Percentiles rank a stretch among this genome's conserved stretches.
phyloP scores from a whole-genome alignment of 73 alveolate genomes.

The Paramecium sonneborni region DNA sequence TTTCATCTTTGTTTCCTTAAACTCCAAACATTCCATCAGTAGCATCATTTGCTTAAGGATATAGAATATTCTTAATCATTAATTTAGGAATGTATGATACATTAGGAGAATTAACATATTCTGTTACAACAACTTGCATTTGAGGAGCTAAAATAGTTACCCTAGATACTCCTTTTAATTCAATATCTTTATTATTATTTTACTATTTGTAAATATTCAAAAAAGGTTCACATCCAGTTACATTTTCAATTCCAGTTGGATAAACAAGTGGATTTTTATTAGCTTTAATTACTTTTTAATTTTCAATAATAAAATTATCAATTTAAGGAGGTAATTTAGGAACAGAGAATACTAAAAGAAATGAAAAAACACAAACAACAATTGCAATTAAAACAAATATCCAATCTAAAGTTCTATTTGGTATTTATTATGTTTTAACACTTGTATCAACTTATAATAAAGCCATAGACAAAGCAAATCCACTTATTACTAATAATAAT shows the following conservation, averaged over 20 bases:
- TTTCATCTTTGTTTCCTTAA: constrained; percentile 1
- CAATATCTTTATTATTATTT: background rate
- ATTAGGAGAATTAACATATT: background rate
- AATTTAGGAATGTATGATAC: constrained; percentile 18
- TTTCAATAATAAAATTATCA: background rate
- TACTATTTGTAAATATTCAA: background rate
- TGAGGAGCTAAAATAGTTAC: constrained; percentile 27
- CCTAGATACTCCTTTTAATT: background rate
- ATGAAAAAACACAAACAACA: background rate
- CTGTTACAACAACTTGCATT: constrained; percentile 24
- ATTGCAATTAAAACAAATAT: background rate
- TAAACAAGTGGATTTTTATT: background rate
- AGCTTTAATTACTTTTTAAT: background rate
- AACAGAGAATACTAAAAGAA: background rate
- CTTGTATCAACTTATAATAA: background rate
- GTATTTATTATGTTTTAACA: background rate
- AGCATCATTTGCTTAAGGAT: background rate
- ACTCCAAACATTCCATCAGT: constrained; percentile 54
- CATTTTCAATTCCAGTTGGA: constrained; percentile 49
- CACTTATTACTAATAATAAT: background rate
- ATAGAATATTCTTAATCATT: background rate
- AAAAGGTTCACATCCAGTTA: constrained; percentile 42
- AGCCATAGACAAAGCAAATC: background rate
- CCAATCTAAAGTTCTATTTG: background rate
- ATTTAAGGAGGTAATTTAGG: background rate